These are phyloP conservation scores for Carex parvula DNA, from an alignment of 176 grass and related monocot species.

Conservation along the genomic window DNA sequence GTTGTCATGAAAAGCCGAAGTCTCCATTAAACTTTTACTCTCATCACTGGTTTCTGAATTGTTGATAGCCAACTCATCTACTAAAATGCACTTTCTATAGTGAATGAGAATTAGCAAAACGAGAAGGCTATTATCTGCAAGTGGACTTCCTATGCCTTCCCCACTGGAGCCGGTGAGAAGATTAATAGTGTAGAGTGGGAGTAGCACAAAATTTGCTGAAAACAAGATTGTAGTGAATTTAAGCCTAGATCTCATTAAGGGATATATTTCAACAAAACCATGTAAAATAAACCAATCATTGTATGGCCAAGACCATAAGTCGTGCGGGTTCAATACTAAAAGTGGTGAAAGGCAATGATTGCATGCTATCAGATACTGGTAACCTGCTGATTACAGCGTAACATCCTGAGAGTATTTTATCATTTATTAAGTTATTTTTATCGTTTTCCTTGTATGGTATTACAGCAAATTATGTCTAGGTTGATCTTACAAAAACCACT, in stretches of 20 bases:
- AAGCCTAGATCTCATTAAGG: not conserved
- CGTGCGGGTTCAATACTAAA: not conserved
- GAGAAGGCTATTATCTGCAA: slow-evolving; percentile 82
- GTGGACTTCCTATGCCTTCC: slow-evolving; percentile 58
- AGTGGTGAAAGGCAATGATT: not conserved
- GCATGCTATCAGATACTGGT: not conserved
- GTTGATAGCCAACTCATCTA: slow-evolving; percentile 44
- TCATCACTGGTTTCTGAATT: slow-evolving; percentile 38
- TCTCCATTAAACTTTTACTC: slow-evolving; percentile 46
- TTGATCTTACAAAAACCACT: not conserved
- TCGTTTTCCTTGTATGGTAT: not conserved
- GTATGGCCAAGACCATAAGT: not conserved
- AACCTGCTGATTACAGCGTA: not conserved
- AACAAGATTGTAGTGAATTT: slow-evolving; percentile 22
- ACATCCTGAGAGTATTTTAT: not conserved
- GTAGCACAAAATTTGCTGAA: slow-evolving; percentile 93
- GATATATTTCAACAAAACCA: slow-evolving; percentile 15
- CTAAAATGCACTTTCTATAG: slow-evolving; percentile 73
- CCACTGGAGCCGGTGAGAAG: slow-evolving; percentile 65
- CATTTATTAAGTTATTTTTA: not conserved
- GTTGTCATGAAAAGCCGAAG: slow-evolving; percentile 72
- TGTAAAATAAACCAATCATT: not conserved
- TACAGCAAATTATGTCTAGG: not conserved
- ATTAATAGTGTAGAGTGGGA: slow-evolving; percentile 94
- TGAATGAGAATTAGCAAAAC: slow-evolving; percentile 86